Base-by-base conservation (phyloP, 805 yeast species). In the Sugiyamaella chiloensis region DNA sequence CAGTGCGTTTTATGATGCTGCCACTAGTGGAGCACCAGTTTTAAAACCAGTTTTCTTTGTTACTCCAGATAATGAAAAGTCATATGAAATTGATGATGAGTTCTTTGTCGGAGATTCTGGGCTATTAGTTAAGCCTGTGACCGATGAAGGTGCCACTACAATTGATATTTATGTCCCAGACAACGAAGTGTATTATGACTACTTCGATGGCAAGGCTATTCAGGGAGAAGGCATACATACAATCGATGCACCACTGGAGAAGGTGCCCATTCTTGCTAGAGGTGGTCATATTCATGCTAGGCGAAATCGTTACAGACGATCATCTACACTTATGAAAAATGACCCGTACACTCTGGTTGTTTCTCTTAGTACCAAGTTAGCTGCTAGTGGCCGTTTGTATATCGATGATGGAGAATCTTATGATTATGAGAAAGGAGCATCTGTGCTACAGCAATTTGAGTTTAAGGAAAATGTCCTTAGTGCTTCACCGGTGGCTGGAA, bases 371-470 rank as follows among this genome's bases (percentile, higher is more conserved):
- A 52, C 60, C 3, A 52, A 65, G 1, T 80, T 79, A 0, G 51
- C 57, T 5, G 87, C 89, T 0, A 62, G 65, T 0, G 84, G 85
- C 1, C 62, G 65, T 5, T 62, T 90, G 24, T 89, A 88, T 60
- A 63, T 87, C 36, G 97, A 89, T 63, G 97, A 89, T 64, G 96
- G 95, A 9, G 86, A 82, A 58, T 73, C 91, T 0, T 85, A 75
- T 55, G 74, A 70, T 27, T 79, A 79, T 60, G 47, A 62, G 32
- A 55, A 66, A 0, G 85, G 83, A 2, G 79, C 76, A 17, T 81
- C 50, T 57, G 24, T 47, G 27, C 21, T 44, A n/a, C 51, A 51
- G 24, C 8, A 43, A 8, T 36, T 50, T 23, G 21, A 24, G 20
- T 49, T 45, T 14, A 32, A 27, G 2, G 42, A 32, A 9, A 16